These are phyloP conservation scores for Pyronema domesticum DNA, from an alignment of 495 filamentous ascomycete genomes.

Conservation along the genomic window DNA sequence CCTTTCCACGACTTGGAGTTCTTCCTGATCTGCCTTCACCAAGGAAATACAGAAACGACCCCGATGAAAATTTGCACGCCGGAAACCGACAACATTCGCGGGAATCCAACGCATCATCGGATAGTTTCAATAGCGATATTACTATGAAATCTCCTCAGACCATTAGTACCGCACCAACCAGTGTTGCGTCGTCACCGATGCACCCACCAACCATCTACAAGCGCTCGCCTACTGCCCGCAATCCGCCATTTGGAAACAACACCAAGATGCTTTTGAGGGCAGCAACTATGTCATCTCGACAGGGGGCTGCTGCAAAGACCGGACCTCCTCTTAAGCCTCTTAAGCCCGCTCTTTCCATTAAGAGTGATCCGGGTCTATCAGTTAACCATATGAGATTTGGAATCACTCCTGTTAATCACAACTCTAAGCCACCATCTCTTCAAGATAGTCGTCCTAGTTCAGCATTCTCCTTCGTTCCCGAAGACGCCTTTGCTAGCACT, in stretches of 20 bases:
- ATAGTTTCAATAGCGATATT: not conserved
- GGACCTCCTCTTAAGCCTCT: not conserved
- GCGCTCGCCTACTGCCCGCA: not conserved
- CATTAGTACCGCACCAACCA: slow-evolving; percentile 3
- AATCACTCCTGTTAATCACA: too few species aligned
- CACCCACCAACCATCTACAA: not conserved
- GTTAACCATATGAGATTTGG: too few species aligned
- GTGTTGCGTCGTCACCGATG: not conserved
- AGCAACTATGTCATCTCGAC: slow-evolving; percentile 7
- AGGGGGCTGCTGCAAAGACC: not conserved
- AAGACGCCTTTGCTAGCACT: not conserved
- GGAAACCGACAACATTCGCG: not conserved
- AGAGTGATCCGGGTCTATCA: too few species aligned
- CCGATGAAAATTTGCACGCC: too few species aligned
- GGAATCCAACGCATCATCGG: not conserved
- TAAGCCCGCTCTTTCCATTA: not conserved
- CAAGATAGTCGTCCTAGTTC: not conserved
- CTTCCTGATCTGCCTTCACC: too few species aligned
- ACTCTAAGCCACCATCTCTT: too few species aligned
- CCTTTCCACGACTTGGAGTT: not conserved
- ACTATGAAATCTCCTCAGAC: not conserved
- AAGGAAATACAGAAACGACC: too few species aligned
- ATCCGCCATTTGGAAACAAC: not conserved
- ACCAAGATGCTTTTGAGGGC: slow-evolving; percentile 1
- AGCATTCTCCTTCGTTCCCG: not conserved